Evolutionary conservation across 2,329 filamentous ascomycete species (phyloP).

Genomic region (Colletotrichum cuscutae): DNA sequence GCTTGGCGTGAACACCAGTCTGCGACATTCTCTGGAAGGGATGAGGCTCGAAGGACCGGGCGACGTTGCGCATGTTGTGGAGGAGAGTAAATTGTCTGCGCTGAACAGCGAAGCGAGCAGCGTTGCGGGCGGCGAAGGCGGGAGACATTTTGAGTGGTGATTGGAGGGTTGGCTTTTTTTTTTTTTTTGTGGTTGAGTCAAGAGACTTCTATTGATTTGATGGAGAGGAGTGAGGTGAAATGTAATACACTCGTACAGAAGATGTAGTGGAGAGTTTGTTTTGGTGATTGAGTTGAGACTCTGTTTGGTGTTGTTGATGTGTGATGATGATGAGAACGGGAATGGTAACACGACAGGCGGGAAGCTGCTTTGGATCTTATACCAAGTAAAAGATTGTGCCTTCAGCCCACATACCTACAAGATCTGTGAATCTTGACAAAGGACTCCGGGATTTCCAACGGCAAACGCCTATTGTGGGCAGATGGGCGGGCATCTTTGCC

Average conservation of each 20-base stretch:
- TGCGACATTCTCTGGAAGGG: slow-evolving; percentile 49
- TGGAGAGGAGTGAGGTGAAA: slow-evolving; percentile 18
- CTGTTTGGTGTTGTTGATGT: slow-evolving; percentile 22
- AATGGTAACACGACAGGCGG: slow-evolving; percentile 21
- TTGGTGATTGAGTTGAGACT: slow-evolving; percentile 32
- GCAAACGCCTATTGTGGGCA: slow-evolving; percentile 36
- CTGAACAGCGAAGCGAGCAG: slow-evolving; percentile 38
- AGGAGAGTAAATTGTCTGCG: slow-evolving; percentile 49
- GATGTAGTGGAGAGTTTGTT: slow-evolving; percentile 22
- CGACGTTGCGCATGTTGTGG: slow-evolving; percentile 46
- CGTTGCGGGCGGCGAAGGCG: slow-evolving; percentile 46
- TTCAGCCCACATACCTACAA: slow-evolving; percentile 7
- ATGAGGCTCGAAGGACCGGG: slow-evolving; percentile 50
- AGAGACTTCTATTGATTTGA: slow-evolving; percentile 17
- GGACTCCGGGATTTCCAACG: slow-evolving; percentile 25
- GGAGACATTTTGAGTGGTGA: slow-evolving; percentile 43
- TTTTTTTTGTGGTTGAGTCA: neutral
- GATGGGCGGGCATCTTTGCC: slow-evolving; percentile 30
- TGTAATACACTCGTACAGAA: slow-evolving; percentile 24
- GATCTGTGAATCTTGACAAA: slow-evolving; percentile 25
- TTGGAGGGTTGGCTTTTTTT: slow-evolving; percentile 4
- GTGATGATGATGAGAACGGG: slow-evolving; percentile 31
- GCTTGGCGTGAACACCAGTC: slow-evolving; percentile 40
- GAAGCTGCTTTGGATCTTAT: slow-evolving; percentile 35
- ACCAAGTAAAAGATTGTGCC: slow-evolving; percentile 15